phyloP scores from a whole-genome alignment of 2,329 filamentous ascomycete genomes.

The Colletotrichum falcatum region DNA sequence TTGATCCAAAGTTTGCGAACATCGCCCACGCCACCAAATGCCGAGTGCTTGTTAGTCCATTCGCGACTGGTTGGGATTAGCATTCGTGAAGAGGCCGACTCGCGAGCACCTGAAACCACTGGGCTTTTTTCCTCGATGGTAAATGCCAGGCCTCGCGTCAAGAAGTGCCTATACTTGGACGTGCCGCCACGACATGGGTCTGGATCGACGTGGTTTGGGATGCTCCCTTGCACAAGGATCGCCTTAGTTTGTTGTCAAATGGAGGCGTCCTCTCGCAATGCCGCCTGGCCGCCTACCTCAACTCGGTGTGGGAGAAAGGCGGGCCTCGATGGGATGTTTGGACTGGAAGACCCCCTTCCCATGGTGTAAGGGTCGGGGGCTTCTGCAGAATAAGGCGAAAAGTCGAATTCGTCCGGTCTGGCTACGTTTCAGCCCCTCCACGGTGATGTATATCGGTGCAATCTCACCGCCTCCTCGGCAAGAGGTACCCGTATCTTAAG shows the following conservation, averaged over 20 bases:
- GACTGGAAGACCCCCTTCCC: slow-evolving; percentile 8
- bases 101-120: slow-evolving; percentile 34
- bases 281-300: too few species aligned
- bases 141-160: slow-evolving; percentile 15
- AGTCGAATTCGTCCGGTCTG: slow-evolving; percentile 27
- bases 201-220: slow-evolving; percentile 21
- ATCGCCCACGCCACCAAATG: slow-evolving; percentile 1
- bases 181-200: slow-evolving; percentile 4
- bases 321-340: slow-evolving; percentile 25
- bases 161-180: slow-evolving; percentile 1
- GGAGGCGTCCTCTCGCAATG: slow-evolving; percentile 13
- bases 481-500: slow-evolving; percentile 23
- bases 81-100: slow-evolving; percentile 31
- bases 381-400: slow-evolving; percentile 21
- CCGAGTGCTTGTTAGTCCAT: not conserved
- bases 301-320: slow-evolving; percentile 4
- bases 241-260: not conserved
- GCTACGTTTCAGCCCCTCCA: slow-evolving; percentile 23
- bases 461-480: slow-evolving; percentile 9
- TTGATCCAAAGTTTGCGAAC: slow-evolving; percentile 28
- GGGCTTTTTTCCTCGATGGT: slow-evolving; percentile 1
- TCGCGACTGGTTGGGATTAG: slow-evolving; percentile 21
- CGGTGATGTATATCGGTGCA: not conserved
- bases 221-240: not conserved
- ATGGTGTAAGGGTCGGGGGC: slow-evolving; percentile 17